Evolutionary conservation across 768 basidiomycete species (phyloP).

Genomic region (Phlegmacium glaucopus): DNA sequence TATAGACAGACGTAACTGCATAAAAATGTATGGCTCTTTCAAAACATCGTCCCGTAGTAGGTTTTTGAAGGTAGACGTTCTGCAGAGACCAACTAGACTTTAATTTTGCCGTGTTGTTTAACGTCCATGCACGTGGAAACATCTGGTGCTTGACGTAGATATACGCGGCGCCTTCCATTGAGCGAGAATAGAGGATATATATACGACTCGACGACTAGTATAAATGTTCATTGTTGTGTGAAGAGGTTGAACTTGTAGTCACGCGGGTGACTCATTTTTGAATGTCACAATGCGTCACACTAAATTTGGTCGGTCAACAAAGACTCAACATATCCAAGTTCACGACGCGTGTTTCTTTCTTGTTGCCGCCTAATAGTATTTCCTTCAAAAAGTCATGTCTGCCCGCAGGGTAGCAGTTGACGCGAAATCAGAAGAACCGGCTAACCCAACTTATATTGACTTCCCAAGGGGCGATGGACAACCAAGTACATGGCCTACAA

Average conservation of each 20-base stretch:
- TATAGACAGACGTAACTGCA: neutral
- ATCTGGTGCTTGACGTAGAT: slow-evolving; percentile 57
- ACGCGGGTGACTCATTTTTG: too few relatives aligned
- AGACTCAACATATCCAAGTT: too few relatives aligned
- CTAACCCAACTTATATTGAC: slow-evolving; percentile 51
- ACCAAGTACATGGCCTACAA: slow-evolving; percentile 48
- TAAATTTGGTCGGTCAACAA: too few relatives aligned
- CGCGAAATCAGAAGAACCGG: slow-evolving; percentile 34
- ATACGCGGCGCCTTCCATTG: slow-evolving; percentile 39
- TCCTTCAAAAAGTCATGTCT: slow-evolving; percentile 16
- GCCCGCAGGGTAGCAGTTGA: slow-evolving; percentile 26
- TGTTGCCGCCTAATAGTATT: too few relatives aligned
- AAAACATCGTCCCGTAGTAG: slow-evolving; percentile 43
- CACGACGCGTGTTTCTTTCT: too few relatives aligned
- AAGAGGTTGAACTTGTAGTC: too few relatives aligned
- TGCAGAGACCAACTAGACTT: slow-evolving; percentile 43
- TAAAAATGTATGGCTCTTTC: slow-evolving; percentile 37
- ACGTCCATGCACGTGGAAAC: slow-evolving; percentile 48
- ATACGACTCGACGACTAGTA: neutral
- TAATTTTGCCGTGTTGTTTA: slow-evolving; percentile 67
- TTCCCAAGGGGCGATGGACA: slow-evolving; percentile 65
- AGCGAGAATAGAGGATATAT: neutral
- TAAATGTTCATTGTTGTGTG: neutral
- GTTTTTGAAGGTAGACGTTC: slow-evolving; percentile 50
- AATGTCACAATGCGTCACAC: too few relatives aligned